These are phyloP conservation scores for Aspergillus novofumigatus DNA, from an alignment of 2,329 filamentous ascomycete genomes.

Conservation along the genomic window DNA sequence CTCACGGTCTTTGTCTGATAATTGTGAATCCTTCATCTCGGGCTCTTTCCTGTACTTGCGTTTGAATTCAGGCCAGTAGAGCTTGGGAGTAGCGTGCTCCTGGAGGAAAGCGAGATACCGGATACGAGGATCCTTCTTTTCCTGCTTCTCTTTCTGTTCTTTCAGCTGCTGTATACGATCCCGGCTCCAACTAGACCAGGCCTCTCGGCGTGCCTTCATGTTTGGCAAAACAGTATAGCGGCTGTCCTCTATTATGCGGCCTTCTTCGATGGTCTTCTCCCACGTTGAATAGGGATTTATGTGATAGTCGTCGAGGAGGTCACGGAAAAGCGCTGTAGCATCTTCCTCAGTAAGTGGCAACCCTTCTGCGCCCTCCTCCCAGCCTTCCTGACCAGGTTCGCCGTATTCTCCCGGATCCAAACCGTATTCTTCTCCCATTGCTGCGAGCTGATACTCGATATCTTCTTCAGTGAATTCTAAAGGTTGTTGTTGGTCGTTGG, in stretches of 20 bases:
- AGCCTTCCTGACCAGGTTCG: constrained; percentile 52
- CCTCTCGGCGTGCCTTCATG: constrained; percentile 75
- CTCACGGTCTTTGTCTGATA: constrained; percentile 47
- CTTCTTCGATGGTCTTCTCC: constrained; percentile 83
- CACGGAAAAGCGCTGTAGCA: constrained; percentile 72
- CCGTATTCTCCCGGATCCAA: constrained; percentile 74
- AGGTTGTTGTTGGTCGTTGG: constrained; percentile 42
- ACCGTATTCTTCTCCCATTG: constrained; percentile 82
- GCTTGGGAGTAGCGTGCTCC: constrained; percentile 76
- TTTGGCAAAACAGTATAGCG: constrained; percentile 80
- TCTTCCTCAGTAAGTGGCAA: constrained; percentile 70
- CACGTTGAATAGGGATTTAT: constrained; percentile 88
- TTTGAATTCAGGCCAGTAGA: constrained; percentile 97
- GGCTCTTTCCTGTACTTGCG: constrained; percentile 80
- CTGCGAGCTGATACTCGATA: constrained; percentile 84
- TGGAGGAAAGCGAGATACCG: constrained; percentile 79
- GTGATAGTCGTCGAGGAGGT: constrained; percentile 75
- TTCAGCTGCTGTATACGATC: constrained; percentile 70
- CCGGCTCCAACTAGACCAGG: constrained; percentile 78
- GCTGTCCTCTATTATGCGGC: constrained; percentile 74
- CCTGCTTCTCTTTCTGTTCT: constrained; percentile 67
- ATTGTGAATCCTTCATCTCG: constrained; percentile 56
- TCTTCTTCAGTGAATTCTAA: constrained; percentile 92
- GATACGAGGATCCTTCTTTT: constrained; percentile 77
- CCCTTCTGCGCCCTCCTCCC: constrained; percentile 69